Percentiles rank a stretch among this genome's conserved stretches.
phyloP scores from a whole-genome alignment of 177 flowering plant species.

The Vitis hybrid region DNA sequence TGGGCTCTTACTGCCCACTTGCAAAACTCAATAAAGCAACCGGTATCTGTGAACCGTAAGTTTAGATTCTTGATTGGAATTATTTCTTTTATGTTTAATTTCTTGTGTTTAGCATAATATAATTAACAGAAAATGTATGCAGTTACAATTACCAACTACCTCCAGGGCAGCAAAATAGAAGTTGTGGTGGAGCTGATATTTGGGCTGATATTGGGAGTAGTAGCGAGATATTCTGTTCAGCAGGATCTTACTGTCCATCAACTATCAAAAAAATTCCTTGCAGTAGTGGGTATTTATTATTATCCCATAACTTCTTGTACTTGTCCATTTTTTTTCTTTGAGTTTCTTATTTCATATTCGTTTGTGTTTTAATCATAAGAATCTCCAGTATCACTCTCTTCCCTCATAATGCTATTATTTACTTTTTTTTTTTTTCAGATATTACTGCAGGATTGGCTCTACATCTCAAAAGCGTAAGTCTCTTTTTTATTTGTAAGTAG shows the following conservation, averaged over 20 bases:
- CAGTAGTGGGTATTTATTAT: constrained; percentile 72
- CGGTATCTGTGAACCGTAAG: constrained; percentile 96
- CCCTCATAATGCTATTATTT: not conserved
- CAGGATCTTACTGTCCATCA: constrained; percentile 91
- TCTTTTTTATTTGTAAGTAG: not conserved
- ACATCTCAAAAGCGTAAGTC: constrained; percentile 61
- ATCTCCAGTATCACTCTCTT: not conserved
- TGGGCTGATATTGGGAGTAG: constrained; percentile 83
- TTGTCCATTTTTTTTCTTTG: constrained; percentile 11
- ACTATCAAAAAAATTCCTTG: constrained; percentile 65
- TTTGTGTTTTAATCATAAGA: constrained; percentile 1
- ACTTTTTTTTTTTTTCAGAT: constrained; percentile 46
- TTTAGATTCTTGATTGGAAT: constrained; percentile 18
- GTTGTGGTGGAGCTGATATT: constrained; percentile 89
- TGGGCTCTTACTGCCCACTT: constrained; percentile 86
- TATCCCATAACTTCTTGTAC: constrained; percentile 28
- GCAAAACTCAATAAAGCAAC: constrained; percentile 70
- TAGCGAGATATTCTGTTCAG: constrained; percentile 80
- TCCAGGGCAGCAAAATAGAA: constrained; percentile 68
- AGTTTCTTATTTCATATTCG: constrained; percentile 1
- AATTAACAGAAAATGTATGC: constrained; percentile 36
- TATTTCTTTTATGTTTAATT: not conserved
- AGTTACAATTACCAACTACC: constrained; percentile 90
- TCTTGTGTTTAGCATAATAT: constrained; percentile 21
- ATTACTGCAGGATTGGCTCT: constrained; percentile 93